Evolutionary conservation across 2,329 filamentous ascomycete species (phyloP).

Genomic region (Nothophoma quercina): DNA sequence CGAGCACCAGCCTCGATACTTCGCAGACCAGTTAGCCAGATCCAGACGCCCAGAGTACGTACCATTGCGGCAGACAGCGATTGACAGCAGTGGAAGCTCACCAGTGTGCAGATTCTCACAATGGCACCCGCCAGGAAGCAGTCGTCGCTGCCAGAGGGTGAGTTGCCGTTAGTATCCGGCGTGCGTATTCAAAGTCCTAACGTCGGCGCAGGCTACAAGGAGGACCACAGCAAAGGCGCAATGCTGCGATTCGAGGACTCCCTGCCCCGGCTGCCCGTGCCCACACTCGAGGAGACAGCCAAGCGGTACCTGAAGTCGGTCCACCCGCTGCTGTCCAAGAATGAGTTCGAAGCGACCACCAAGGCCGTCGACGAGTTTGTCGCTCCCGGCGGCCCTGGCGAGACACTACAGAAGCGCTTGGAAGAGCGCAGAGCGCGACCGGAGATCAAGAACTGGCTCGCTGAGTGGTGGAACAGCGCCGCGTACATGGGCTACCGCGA

Average conservation of each 20-base stretch:
- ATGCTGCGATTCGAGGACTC: slow-evolving; percentile 89
- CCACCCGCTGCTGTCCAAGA: slow-evolving; percentile 72
- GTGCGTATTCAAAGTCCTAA: slow-evolving; percentile 7
- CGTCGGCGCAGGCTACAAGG: slow-evolving; percentile 70
- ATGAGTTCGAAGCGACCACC: slow-evolving; percentile 76
- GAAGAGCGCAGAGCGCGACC: slow-evolving; percentile 80
- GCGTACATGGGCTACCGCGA: slow-evolving; percentile 95
- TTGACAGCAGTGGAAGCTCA: slow-evolving; percentile 12
- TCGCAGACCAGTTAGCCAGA: slow-evolving; percentile 40
- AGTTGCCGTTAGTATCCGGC: slow-evolving; percentile 20
- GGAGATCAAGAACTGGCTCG: slow-evolving; percentile 89
- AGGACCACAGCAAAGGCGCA: slow-evolving; percentile 78
- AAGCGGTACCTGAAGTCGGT: slow-evolving; percentile 82
- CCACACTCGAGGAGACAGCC: slow-evolving; percentile 82
- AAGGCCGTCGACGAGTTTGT: slow-evolving; percentile 89
- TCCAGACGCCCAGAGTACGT: slow-evolving; percentile 43
- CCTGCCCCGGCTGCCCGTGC: slow-evolving; percentile 80
- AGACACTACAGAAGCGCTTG: slow-evolving; percentile 86
- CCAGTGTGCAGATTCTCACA: slow-evolving; percentile 36
- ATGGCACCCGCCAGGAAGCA: slow-evolving; percentile 52
- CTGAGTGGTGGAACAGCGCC: slow-evolving; percentile 97
- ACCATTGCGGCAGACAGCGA: too few relatives aligned
- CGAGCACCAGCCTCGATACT: slow-evolving; percentile 49
- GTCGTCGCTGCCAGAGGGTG: slow-evolving; percentile 57
- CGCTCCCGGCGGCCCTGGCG: slow-evolving; percentile 82